A percentile compares a stretch with the other conserved stretches of the same genome.
These are phyloP conservation scores for Mycena floridula DNA, from an alignment of 768 basidiomycete genomes.

Conservation along the genomic window DNA sequence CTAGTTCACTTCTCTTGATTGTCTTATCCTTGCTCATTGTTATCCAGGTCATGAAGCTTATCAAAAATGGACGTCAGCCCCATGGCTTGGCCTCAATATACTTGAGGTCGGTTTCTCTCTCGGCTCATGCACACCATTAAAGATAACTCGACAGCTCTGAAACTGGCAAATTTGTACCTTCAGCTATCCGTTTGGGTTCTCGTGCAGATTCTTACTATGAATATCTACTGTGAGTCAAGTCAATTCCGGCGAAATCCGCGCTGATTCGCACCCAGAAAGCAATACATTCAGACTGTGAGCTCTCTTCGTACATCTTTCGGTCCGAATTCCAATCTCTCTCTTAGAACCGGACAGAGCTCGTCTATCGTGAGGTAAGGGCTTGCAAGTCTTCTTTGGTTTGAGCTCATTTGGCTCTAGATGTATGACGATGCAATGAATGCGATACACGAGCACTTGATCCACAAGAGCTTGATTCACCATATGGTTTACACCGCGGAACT, in stretches of 20 bases:
- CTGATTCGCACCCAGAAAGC: constrained; percentile 39
- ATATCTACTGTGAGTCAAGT: constrained; percentile 61
- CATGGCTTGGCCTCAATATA: constrained; percentile 83
- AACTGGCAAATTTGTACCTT: constrained; percentile 41
- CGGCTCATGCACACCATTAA: not conserved
- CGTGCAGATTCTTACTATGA: constrained; percentile 94
- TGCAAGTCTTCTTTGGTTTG: not conserved
- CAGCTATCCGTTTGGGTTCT: constrained; percentile 84
- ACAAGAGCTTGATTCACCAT: constrained; percentile 48
- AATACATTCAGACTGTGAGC: constrained; percentile 74
- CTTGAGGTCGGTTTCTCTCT: constrained; percentile 52
- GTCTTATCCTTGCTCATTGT: not conserved
- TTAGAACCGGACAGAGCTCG: constrained; percentile 65
- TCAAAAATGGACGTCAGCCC: constrained; percentile 55
- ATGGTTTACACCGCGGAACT: constrained; percentile 83
- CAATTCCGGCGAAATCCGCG: not conserved
- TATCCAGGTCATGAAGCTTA: constrained; percentile 56
- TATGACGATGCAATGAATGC: constrained; percentile 83
- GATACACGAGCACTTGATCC: constrained; percentile 70
- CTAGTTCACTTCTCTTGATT: constrained; percentile 19
- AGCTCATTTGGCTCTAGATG: constrained; percentile 47
- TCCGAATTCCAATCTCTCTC: not conserved
- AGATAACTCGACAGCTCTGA: constrained; percentile 22
- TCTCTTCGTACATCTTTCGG: not conserved
- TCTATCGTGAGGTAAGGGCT: constrained; percentile 65